These are phyloP conservation scores for Yamadazyma mexicana DNA, from an alignment of 1,139 yeast genomes.

Conservation along the genomic window DNA sequence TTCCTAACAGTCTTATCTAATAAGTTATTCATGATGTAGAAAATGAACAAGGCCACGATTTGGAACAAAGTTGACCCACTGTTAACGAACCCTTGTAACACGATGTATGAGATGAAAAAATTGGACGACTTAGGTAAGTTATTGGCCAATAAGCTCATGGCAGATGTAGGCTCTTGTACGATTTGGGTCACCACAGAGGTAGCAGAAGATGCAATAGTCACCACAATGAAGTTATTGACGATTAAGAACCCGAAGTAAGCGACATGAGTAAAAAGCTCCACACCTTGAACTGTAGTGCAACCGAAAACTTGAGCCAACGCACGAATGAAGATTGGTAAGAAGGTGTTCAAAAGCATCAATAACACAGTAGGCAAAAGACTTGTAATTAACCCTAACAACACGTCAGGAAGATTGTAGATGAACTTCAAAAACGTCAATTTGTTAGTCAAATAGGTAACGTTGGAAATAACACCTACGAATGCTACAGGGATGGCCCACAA, in stretches of 20 bases:
- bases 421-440: constrained; percentile 65
- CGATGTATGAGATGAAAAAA: constrained; percentile 70
- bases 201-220: constrained; percentile 72
- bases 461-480: constrained; percentile 77
- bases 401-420: constrained; percentile 60
- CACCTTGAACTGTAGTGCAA: constrained; percentile 58
- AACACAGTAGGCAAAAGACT: constrained; percentile 72
- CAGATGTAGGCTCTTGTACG: constrained; percentile 60
- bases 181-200: constrained; percentile 71
- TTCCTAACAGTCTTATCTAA: constrained; percentile 85
- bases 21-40: constrained; percentile 64
- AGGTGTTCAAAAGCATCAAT: constrained; percentile 65
- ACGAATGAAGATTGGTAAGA: constrained; percentile 80
- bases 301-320: constrained; percentile 70
- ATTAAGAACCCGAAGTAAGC: constrained; percentile 73
- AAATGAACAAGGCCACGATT: constrained; percentile 68
- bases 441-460: constrained; percentile 60
- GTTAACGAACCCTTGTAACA: constrained; percentile 80
- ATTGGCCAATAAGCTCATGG: constrained; percentile 67
- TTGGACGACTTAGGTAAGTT: constrained; percentile 89
- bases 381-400: constrained; percentile 66
- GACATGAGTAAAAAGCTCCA: constrained; percentile 73
- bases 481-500: constrained; percentile 91
- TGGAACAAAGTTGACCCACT: constrained; percentile 83
- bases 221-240: constrained; percentile 67